Percentiles rank a stretch among this genome's conserved stretches.
These are phyloP conservation scores for Chalciporus sphaerocephalus DNA, from an alignment of 768 basidiomycete species.

Conservation along the genomic window DNA sequence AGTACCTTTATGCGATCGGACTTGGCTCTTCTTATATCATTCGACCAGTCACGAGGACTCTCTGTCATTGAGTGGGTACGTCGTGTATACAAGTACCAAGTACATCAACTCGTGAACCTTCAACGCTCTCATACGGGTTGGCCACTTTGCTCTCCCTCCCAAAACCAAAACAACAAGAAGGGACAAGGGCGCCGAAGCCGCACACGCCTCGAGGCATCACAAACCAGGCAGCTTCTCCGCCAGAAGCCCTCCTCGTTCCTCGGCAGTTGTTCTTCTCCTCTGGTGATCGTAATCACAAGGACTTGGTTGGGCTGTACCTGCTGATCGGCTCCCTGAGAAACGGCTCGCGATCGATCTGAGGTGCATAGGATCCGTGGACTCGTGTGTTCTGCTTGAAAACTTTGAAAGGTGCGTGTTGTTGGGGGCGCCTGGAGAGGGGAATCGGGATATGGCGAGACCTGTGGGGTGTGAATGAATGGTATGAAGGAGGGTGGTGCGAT, in stretches of 20 bases:
- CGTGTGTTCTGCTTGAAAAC: slow-evolving; percentile 33
- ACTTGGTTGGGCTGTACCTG: neutral
- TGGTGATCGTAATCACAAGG: neutral
- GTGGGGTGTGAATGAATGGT: slow-evolving; percentile 24
- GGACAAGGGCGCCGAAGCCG: slow-evolving; percentile 27
- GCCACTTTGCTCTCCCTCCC: slow-evolving; percentile 5
- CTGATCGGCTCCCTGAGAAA: slow-evolving; percentile 20
- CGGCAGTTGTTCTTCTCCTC: neutral
- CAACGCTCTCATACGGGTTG: neutral
- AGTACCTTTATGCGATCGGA: neutral
- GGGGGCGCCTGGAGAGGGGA: slow-evolving; percentile 12
- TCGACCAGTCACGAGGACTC: slow-evolving; percentile 2
- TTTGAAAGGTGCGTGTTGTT: slow-evolving; percentile 2
- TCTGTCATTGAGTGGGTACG: neutral
- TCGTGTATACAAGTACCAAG: neutral
- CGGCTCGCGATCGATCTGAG: slow-evolving; percentile 25
- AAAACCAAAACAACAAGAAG: neutral
- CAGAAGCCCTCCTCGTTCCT: neutral
- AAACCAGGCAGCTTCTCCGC: slow-evolving; percentile 29
- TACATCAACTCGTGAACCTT: neutral
- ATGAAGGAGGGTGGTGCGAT: slow-evolving; percentile 19
- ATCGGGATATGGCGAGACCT: slow-evolving; percentile 17
- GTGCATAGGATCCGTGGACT: slow-evolving; percentile 34
- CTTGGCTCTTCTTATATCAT: neutral
- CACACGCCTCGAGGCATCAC: slow-evolving; percentile 22